phyloP scores from a whole-genome alignment of 2,329 filamentous ascomycete genomes.

The Leptographium lundbergii region DNA sequence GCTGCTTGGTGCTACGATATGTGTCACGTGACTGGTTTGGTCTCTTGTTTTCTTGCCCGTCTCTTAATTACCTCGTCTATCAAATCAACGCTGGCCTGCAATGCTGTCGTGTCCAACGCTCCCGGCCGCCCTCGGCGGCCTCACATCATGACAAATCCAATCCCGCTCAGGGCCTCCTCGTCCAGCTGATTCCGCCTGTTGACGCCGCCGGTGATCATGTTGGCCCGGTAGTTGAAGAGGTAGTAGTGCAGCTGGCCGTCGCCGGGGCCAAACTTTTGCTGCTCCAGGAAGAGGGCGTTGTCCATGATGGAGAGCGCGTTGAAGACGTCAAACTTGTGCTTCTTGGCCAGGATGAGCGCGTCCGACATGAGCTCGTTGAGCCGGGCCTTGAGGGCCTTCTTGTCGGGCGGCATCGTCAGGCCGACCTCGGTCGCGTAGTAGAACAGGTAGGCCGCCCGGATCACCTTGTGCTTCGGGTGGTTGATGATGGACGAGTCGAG shows the following conservation, averaged over 20 bases:
- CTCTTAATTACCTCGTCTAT: background rate
- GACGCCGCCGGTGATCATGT: constrained; percentile 74
- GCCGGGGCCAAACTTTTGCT: constrained; percentile 89
- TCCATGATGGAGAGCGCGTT: constrained; percentile 90
- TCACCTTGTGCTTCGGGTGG: constrained; percentile 60
- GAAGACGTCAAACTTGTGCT: constrained; percentile 81
- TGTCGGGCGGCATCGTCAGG: constrained; percentile 44
- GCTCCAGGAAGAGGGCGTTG: constrained; percentile 82
- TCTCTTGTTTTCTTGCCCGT: background rate
- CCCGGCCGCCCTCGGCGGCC: background rate
- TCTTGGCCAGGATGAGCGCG: constrained; percentile 77
- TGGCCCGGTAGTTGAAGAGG: constrained; percentile 89
- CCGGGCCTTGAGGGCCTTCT: constrained; percentile 56
- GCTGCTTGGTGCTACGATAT: too few relatives aligned
- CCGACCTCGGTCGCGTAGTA: constrained; percentile 86
- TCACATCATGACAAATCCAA: constrained; percentile 67
- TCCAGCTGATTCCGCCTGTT: constrained; percentile 69
- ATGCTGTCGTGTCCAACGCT: background rate
- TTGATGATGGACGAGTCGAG: constrained; percentile 88
- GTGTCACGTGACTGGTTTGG: too few relatives aligned
- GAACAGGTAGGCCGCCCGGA: constrained; percentile 89
- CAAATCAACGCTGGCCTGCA: background rate
- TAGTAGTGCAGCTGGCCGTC: constrained; percentile 96
- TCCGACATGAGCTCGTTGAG: constrained; percentile 74
- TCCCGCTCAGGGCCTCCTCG: constrained; percentile 64